phyloP scores from a whole-genome alignment of 441 rosid genomes.

The Gossypium schwendimanii region DNA sequence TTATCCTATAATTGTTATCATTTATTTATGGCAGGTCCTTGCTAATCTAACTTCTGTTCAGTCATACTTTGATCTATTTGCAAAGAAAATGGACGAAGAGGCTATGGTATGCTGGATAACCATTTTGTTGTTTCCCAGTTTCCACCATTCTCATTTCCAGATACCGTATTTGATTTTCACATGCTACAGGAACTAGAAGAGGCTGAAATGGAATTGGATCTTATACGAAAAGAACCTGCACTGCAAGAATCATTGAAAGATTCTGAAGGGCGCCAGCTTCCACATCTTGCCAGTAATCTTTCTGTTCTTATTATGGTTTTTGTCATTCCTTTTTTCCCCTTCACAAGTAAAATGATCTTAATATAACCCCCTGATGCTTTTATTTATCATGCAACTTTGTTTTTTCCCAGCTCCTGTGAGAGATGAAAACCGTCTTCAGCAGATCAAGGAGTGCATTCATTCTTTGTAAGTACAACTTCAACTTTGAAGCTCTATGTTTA shows the following conservation, averaged over 20 bases:
- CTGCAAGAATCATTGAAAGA: constrained; percentile 25
- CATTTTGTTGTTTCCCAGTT: constrained; percentile 16
- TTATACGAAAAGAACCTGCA: constrained; percentile 44
- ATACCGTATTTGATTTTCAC: constrained; percentile 7
- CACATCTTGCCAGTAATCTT: constrained; percentile 29
- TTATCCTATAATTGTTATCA: constrained; percentile 4
- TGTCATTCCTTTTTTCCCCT: neutral
- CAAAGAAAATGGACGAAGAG: constrained; percentile 43
- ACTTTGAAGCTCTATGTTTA: constrained; percentile 7
- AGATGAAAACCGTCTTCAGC: constrained; percentile 54
- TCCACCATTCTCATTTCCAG: constrained; percentile 6
- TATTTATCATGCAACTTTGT: constrained; percentile 6
- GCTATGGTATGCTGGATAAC: constrained; percentile 38
- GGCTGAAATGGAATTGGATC: constrained; percentile 65
- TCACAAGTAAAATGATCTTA: neutral
- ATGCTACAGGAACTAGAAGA: constrained; percentile 58
- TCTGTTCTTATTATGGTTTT: neutral
- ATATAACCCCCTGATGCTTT: neutral
- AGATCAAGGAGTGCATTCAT: constrained; percentile 54
- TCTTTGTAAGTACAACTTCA: constrained; percentile 44
- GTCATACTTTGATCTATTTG: constrained; percentile 61
- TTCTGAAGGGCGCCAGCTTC: constrained; percentile 26
- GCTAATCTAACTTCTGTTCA: constrained; percentile 58
- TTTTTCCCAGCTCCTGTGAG: constrained; percentile 40
- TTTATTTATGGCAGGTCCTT: constrained; percentile 42